Evolutionary conservation across 139 green algal species (phyloP).

Genomic region (Chlamydomonas eustigma): DNA sequence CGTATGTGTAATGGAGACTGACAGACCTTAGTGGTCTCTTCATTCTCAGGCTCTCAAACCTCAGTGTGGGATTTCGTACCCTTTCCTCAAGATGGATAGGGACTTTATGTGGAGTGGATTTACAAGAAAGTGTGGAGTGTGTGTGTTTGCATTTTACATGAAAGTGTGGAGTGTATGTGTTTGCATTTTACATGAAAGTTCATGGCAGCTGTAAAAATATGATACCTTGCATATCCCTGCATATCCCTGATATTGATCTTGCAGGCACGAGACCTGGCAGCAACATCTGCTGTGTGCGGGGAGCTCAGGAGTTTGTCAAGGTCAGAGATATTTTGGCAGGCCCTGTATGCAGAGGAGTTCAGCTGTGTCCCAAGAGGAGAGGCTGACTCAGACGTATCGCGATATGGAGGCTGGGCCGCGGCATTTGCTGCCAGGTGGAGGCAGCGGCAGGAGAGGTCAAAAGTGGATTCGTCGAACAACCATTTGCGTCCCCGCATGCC

Average conservation of each 20-base stretch:
- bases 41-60: too few species aligned
- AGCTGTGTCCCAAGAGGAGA: not conserved
- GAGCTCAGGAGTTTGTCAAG: not conserved
- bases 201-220: too few species aligned
- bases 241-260: too few species aligned
- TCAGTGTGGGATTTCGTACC: too few species aligned
- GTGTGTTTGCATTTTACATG: not conserved
- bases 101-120: not conserved
- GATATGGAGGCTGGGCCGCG: not conserved
- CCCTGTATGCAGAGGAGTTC: not conserved
- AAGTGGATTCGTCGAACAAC: not conserved
- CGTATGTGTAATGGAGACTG: too few species aligned
- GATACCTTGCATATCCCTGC: too few species aligned
- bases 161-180: not conserved
- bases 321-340: not conserved
- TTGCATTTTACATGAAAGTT: not conserved
- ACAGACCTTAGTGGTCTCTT: too few species aligned
- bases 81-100: too few species aligned
- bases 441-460: not conserved
- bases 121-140: not conserved
- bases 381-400: not conserved
- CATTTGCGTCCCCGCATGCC: not conserved
- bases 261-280: constrained; percentile 1
- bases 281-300: not conserved
- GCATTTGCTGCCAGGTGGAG: not conserved